Base-by-base conservation (phyloP, 2,329 filamentous ascomycete species). In the Berkeleyomyces rouxiae region DNA sequence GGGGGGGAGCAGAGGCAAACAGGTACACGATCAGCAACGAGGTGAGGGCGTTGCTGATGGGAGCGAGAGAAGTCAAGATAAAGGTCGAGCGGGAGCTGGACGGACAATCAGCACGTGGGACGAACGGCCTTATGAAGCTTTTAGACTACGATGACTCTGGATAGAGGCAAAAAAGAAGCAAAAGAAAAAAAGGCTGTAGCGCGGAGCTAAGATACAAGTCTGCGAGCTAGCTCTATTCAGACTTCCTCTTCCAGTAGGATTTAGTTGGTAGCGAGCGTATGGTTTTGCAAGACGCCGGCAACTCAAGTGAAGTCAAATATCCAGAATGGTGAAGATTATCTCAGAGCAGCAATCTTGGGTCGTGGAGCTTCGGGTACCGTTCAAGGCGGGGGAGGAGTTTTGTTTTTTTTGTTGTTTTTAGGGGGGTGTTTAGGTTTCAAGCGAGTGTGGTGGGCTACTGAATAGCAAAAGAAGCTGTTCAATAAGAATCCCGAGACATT, bases 371-470 rank as follows among this genome's bases (percentile, higher is more conserved):
- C 51, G 51, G 51, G 51, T 55, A 39, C 16, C 37, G 39, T 43
- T 39, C 16, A 36, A 31, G 47, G 13, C 13, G 47, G 43, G 23
- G 47, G 23, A 61, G 44, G 47, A 43, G 47, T 43, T n/a, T 13
- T 59, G 43, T 59, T 10, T 39, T 44, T 13, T 59, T 59, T 59
- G 31, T 39, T 44, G 55, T 43, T 58, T 23, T 13, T 13, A 33
- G 36, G 23, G 23, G 44, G 37, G 42, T 13, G 13, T 36, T 36
- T 16, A 46, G 61, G 31, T 57, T 58, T 59, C 55, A 62, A 64
- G 63, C 53, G 63, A 62, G 63, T 62, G 59, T 64, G 59, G 62
- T 64, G 59, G 63, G 59, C 58, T 58, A 64, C 59, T 61, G 59
- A 64, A 58, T 58, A 62, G 61, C 53, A 46, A 40, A 49, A 40